A percentile compares a stretch with the other conserved stretches of the same genome.
Evolutionary conservation across 495 filamentous ascomycete genomes (phyloP).

Genomic region (Daldinia concentrica): DNA sequence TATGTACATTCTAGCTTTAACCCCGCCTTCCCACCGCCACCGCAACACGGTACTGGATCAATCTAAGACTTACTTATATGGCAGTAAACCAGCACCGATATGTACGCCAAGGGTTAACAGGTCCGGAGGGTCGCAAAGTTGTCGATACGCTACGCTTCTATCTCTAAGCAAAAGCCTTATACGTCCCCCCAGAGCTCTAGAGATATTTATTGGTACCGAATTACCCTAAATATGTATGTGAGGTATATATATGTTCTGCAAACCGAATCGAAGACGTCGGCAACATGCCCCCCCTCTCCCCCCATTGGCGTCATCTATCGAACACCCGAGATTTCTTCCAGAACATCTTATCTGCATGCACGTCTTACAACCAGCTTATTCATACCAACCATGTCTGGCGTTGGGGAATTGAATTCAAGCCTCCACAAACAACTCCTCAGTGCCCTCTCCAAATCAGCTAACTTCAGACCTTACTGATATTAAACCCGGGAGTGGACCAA

Average conservation of each 20-base stretch:
- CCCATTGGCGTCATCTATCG: conserved; percentile 13
- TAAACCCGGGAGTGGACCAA: conserved; percentile 21
- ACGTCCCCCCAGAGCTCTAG: conserved; percentile 4
- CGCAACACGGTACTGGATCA: conserved; percentile 40
- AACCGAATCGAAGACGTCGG: conserved; percentile 12
- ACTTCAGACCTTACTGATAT: conserved; percentile 5
- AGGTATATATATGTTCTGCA: conserved; percentile 11
- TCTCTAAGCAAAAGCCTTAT: conserved; percentile 13
- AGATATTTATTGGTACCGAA: conserved; percentile 9
- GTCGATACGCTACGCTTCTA: conserved; percentile 7
- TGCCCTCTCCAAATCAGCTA: neutral
- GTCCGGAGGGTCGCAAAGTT: conserved; percentile 4
- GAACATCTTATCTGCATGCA: conserved; percentile 35
- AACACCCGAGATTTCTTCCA: conserved; percentile 20
- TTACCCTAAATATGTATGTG: no score
- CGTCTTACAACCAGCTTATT: conserved; percentile 19
- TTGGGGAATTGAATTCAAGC: neutral
- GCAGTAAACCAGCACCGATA: conserved; percentile 29
- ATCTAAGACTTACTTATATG: conserved; percentile 41
- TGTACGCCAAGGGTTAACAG: conserved; percentile 35
- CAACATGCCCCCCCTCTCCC: neutral
- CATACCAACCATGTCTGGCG: conserved; percentile 14
- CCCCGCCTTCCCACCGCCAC: conserved; percentile 37
- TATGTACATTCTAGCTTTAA: conserved; percentile 17
- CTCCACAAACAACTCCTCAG: conserved; percentile 16